phyloP scores from a whole-genome alignment of 2,329 filamentous ascomycete species.

The Pseudocercospora crystallina region DNA sequence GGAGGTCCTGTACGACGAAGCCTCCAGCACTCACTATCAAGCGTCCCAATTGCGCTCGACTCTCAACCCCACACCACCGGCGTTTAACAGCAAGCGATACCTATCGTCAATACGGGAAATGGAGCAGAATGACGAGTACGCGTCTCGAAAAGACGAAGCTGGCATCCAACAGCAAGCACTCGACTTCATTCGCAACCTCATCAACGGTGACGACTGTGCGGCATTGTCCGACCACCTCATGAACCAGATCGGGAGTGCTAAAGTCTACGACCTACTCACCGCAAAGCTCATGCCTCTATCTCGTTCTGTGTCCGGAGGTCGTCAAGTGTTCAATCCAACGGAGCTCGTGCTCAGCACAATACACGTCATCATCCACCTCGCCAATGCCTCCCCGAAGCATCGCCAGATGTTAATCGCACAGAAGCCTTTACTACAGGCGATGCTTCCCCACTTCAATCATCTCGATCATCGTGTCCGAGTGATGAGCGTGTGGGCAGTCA shows the following conservation, averaged over 20 bases:
- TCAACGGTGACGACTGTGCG: conserved; percentile 62
- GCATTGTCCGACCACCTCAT: conserved; percentile 86
- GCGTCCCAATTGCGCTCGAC: conserved; percentile 37
- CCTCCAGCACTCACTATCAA: conserved; percentile 37
- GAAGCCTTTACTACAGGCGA: conserved; percentile 68
- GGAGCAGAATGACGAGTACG: conserved; percentile 65
- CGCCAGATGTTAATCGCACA: conserved; percentile 76
- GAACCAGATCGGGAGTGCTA: conserved; percentile 69
- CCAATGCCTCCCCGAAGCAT: conserved; percentile 76
- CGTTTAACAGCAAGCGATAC: conserved; percentile 31
- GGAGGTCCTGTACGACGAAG: conserved; percentile 45
- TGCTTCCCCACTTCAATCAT: conserved; percentile 73
- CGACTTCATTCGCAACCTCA: conserved; percentile 85
- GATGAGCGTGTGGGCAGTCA: conserved; percentile 78
- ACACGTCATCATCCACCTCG: conserved; percentile 83
- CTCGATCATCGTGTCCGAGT: conserved; percentile 71
- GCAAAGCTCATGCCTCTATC: conserved; percentile 65
- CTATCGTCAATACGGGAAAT: conserved; percentile 32
- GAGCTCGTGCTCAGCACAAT: conserved; percentile 77
- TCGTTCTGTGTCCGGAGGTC: conserved; percentile 35
- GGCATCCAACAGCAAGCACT: conserved; percentile 89
- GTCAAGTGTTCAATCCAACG: conserved; percentile 36
- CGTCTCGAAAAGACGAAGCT: conserved; percentile 73
- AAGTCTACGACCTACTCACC: conserved; percentile 77
- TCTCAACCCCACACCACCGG: conserved; percentile 23